Base-by-base conservation (phyloP, 257 asterid genomes). In the Misopates orontium region DNA sequence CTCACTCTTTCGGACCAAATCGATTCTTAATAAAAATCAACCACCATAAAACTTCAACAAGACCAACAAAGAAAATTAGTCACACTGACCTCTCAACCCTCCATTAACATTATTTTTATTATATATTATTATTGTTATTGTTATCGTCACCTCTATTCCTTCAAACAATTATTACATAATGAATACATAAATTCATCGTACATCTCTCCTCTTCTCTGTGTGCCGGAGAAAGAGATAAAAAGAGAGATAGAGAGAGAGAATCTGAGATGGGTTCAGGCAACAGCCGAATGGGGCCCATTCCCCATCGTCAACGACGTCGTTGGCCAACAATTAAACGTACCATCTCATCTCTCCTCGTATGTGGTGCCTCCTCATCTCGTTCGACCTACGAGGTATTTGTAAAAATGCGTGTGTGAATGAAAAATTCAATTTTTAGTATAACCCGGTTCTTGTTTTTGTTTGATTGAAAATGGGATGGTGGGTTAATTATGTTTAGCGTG, bases 291-390 rank as follows among this genome's bases (percentile, higher is more conserved):
- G 68, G 56, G 8, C 22, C 74, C 49, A 14, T 47, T 52, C 64
- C 39, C 17, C 41, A 53, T 47, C 60, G 56, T 66, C 74, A 61
- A 64, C 25, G 36, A n/a, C 70, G 77, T 62, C 73, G 47, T 44
- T 80, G 83, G 56, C 74, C 75, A 39, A 44, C 41, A 23, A 19
- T 73, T 55, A 83, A 59, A 55, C 84, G 79, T 49, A 50, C 78
- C 64, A 52, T 83, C 68, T 83, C 84, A 12, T 80, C 89, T 25
- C n/a, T 80, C 42, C 78, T 80, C 58, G 28, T 76, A 28, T 83
- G 86, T 74, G 84, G 89, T 13, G 66, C 80, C 60, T 73, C 87
- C 57, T 63, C 84, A 4, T 69, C 84, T 50, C 69, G 77, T 56
- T 25, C 59, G 13, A 12, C 17, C 9, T 20, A 31, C 3, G 10